These are phyloP conservation scores for Mayamaea pseudoterrestris DNA, from an alignment of 108 stramenopile genomes.

Conservation along the genomic window DNA sequence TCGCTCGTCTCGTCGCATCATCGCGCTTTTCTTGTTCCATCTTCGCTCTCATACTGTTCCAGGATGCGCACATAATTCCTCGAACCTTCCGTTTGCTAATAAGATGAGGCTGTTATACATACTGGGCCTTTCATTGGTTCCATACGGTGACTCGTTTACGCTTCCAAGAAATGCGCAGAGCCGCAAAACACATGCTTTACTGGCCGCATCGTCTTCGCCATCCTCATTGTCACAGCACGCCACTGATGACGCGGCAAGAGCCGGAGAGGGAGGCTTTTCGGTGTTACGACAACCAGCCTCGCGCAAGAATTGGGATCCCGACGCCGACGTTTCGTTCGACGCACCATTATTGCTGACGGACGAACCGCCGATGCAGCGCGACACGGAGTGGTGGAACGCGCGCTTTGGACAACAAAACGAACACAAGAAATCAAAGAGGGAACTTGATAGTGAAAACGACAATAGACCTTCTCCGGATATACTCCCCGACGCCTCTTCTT, in stretches of 20 bases:
- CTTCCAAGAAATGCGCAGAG: too few species aligned
- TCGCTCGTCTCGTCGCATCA: too few species aligned
- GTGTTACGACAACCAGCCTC: slow-evolving; percentile 52
- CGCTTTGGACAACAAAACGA: slow-evolving; percentile 11
- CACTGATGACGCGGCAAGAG: slow-evolving; percentile 10
- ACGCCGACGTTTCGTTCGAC: slow-evolving; percentile 42
- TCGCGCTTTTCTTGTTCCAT: too few species aligned
- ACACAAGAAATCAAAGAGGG: neutral
- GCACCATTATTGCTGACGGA: slow-evolving; percentile 36
- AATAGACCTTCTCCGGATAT: slow-evolving; percentile 1
- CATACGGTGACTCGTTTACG: too few species aligned
- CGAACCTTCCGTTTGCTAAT: too few species aligned
- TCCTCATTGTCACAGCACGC: neutral
- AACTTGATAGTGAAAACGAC: slow-evolving; percentile 1
- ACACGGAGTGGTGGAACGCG: slow-evolving; percentile 13
- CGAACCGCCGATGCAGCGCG: slow-evolving; percentile 7
- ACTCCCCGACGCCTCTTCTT: slow-evolving; percentile 7
- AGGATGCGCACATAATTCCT: too few species aligned
- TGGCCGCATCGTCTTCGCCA: too few species aligned
- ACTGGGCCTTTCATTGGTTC: too few species aligned
- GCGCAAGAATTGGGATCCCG: slow-evolving; percentile 37
- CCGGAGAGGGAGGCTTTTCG: slow-evolving; percentile 64
- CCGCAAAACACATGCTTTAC: too few species aligned
- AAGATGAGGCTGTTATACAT: too few species aligned
- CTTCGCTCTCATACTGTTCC: too few species aligned